phyloP scores from a whole-genome alignment of 2,329 filamentous ascomycete species.

The Neonectria faginata region DNA sequence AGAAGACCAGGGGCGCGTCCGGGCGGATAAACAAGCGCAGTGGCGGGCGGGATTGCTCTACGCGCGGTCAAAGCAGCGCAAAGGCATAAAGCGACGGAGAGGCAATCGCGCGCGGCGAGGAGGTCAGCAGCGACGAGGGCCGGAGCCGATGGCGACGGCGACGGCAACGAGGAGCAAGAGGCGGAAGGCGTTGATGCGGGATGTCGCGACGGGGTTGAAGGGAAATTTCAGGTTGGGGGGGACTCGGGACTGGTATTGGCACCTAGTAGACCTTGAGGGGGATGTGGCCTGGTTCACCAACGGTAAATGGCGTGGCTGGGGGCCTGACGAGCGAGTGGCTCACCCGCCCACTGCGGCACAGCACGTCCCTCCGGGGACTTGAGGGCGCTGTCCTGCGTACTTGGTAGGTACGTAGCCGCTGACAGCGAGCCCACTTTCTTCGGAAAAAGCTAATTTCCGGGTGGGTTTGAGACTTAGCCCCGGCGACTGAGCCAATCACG shows the following conservation, averaged over 20 bases:
- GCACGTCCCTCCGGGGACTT: constrained; percentile 1
- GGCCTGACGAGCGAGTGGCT: constrained; percentile 35
- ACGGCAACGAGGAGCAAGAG: constrained; percentile 39
- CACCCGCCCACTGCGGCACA: constrained; percentile 18
- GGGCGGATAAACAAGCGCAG: constrained; percentile 50
- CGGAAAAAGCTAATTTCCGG: constrained; percentile 27
- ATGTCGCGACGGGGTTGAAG: constrained; percentile 44
- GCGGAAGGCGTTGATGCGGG: constrained; percentile 39
- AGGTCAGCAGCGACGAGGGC: constrained; percentile 43
- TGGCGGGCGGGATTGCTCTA: constrained; percentile 46
- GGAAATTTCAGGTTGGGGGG: constrained; percentile 38
- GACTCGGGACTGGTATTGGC: constrained; percentile 46
- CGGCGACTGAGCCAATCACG: constrained; percentile 8
- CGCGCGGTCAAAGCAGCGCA: constrained; percentile 48
- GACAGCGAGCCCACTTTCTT: not conserved
- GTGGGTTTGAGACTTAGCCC: constrained; percentile 12
- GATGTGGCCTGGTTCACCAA: constrained; percentile 44
- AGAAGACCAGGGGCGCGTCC: constrained; percentile 48
- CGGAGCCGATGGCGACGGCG: constrained; percentile 40
- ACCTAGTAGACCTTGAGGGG: constrained; percentile 43
- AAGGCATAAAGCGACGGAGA: constrained; percentile 44
- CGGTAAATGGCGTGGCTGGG: constrained; percentile 57
- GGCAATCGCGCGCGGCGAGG: constrained; percentile 39
- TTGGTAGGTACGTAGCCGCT: constrained; percentile 7
- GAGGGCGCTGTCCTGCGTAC: no score